Percentiles rank a stretch among this genome's conserved stretches.
These are phyloP conservation scores for Lactarius indigo DNA, from an alignment of 768 basidiomycete species.

Conservation along the genomic window DNA sequence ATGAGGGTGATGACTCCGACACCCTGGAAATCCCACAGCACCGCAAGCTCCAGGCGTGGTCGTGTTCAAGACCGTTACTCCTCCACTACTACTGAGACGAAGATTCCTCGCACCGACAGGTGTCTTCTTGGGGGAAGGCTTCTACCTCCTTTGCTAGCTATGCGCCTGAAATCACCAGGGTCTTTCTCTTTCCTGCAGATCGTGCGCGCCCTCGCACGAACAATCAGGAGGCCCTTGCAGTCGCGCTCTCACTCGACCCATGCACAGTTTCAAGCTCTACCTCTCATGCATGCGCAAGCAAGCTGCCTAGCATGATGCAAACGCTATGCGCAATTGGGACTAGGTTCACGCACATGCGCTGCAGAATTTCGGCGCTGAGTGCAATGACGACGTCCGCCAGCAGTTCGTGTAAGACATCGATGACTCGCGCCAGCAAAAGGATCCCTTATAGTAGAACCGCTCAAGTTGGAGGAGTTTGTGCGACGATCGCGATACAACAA, in stretches of 20 bases:
- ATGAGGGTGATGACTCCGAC: constrained; percentile 32
- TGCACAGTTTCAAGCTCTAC: constrained; percentile 77
- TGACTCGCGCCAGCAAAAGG: no score
- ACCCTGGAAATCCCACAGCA: neutral
- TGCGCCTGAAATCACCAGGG: no score
- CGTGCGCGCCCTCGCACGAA: neutral
- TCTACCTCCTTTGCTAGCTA: no score
- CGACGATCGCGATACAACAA: no score
- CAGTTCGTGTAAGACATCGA: neutral
- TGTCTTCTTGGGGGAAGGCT: constrained; percentile 62
- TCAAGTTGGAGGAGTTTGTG: no score
- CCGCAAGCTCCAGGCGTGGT: constrained; percentile 49
- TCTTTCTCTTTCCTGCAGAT: no score
- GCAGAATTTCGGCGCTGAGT: constrained; percentile 26
- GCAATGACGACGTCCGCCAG: neutral
- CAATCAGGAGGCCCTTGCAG: constrained; percentile 21
- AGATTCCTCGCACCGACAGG: constrained; percentile 88
- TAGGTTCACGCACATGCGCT: constrained; percentile 67
- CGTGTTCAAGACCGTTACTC: constrained; percentile 37
- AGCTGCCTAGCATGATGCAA: constrained; percentile 55
- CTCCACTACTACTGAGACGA: constrained; percentile 48
- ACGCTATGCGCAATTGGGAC: constrained; percentile 47
- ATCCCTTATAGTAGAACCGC: no score
- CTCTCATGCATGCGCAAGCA: constrained; percentile 55
- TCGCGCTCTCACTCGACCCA: constrained; percentile 66